These are phyloP conservation scores for Cucurbita argyrosperma DNA, from an alignment of 306 rosid genomes.

Conservation along the genomic window DNA sequence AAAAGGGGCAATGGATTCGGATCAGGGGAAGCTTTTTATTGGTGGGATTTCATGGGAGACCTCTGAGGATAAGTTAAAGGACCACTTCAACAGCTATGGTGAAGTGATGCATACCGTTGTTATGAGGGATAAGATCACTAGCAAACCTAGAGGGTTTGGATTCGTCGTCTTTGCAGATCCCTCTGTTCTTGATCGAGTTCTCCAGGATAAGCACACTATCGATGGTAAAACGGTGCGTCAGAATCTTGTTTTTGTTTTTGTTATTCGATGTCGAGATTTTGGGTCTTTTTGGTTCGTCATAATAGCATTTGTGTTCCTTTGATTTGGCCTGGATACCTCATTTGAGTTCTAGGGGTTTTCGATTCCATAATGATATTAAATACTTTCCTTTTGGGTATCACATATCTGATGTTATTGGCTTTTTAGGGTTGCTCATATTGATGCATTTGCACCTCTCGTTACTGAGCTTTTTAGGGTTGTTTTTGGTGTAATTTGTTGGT, in stretches of 20 bases:
- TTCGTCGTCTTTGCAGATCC: conserved; percentile 91
- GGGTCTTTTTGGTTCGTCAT: background rate
- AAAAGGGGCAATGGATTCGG: conserved; percentile 63
- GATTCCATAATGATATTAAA: background rate
- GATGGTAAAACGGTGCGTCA: conserved; percentile 75
- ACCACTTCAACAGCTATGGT: conserved; percentile 66
- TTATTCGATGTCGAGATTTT: no score
- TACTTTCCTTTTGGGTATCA: background rate
- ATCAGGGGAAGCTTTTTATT: conserved; percentile 89
- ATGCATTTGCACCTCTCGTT: background rate
- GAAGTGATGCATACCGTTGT: conserved; percentile 70
- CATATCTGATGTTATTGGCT: background rate
- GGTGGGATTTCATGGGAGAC: conserved; percentile 99
- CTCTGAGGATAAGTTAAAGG: conserved; percentile 73
- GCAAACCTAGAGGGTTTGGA: conserved; percentile 79
- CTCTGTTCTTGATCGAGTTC: conserved; percentile 71
- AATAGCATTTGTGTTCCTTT: background rate
- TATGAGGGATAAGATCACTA: conserved; percentile 75
- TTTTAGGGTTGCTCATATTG: background rate
- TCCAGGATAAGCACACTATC: conserved; percentile 68
- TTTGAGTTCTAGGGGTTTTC: background rate
- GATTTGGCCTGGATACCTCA: background rate
- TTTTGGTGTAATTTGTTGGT: background rate
- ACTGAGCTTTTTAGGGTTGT: background rate
- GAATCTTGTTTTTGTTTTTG: background rate